These are phyloP conservation scores for Geotrichum phurueaensis DNA, from an alignment of 1,139 yeast species.

Conservation along the genomic window DNA sequence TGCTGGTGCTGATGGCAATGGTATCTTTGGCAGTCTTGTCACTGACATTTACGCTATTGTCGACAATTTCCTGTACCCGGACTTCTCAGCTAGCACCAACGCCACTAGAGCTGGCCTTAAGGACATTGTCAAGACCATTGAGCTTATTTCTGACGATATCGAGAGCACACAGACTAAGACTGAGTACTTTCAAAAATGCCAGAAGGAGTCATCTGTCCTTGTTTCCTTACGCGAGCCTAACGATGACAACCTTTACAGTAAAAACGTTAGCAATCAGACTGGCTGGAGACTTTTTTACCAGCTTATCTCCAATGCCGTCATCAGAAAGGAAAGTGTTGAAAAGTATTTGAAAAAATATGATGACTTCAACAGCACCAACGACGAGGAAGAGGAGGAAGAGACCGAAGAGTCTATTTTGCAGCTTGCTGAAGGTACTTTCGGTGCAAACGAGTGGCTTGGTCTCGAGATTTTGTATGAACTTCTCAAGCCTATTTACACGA, in stretches of 20 bases:
- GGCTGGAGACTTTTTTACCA: constrained; percentile 16
- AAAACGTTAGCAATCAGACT: constrained; percentile 15
- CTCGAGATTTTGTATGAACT: constrained; percentile 11
- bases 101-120: background rate
- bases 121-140: constrained; percentile 15
- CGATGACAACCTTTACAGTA: constrained; percentile 14
- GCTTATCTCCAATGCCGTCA: constrained; percentile 11
- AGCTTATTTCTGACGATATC: constrained; percentile 14
- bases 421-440: constrained; percentile 16
- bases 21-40: constrained; percentile 11
- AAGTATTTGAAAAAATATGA: constrained; percentile 14
- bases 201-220: constrained; percentile 7
- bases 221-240: constrained; percentile 14
- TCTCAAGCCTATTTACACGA: constrained; percentile 17
- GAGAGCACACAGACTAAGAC: constrained; percentile 10
- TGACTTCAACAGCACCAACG: constrained; percentile 7
- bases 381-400: constrained; percentile 15
- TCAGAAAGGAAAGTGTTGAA: constrained; percentile 12
- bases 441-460: constrained; percentile 14
- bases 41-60: constrained; percentile 12
- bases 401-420: constrained; percentile 14
- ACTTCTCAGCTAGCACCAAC: background rate
- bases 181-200: constrained; percentile 15
- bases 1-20: background rate
- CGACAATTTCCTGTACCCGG: constrained; percentile 9